Base-by-base conservation (phyloP, 148 eudicot species). In the Chenopodium album region DNA sequence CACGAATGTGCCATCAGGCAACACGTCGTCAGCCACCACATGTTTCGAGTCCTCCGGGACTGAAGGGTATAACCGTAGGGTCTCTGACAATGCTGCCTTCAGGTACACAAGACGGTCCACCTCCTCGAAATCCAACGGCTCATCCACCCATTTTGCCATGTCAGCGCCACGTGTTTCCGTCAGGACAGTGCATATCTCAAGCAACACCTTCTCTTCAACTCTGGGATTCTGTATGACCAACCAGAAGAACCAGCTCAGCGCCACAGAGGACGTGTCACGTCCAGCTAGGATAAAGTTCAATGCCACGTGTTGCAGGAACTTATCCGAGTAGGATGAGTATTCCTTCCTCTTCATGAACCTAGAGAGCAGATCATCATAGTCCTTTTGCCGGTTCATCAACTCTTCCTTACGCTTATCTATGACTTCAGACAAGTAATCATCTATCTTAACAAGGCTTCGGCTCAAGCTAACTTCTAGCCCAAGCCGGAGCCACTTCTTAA, bases 41-140 rank as follows among this genome's bases (percentile, higher is more conserved):
- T 95, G 94, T 80, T 95, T 95, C 2, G 98, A 95, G 85, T 95
- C 98, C 89, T 95, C 98, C 1, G 98, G 97, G 41, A 95, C 98
- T 0, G 98, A 95, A 0, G 98, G 98, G 80, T 95, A 95, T 2
- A 95, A 84, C 76, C 98, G 83, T 48, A 95, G 90, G 5, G 97
- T 93, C 62, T 95, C 98, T 0, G 98, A 90, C 76, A 95, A 82
- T 65, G 98, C 94, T 0, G 98, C 97, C 71, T 93, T 95, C 7
- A 95, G 82, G 83, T 93, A 95, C 7, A 90, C 85, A 68, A 95
- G 76, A 19, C 90, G 89, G 71, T 95, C 97, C 17, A 92, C 93
- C 84, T 95, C 98, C 71, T 93, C 95, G 31, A 90, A 95, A 23
- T 34, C 91, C 9, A 95, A 76, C 10, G 97, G 91, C 87, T 92